phyloP scores from a whole-genome alignment of 2,329 filamentous ascomycete species.

The Claviceps humidiphila region DNA sequence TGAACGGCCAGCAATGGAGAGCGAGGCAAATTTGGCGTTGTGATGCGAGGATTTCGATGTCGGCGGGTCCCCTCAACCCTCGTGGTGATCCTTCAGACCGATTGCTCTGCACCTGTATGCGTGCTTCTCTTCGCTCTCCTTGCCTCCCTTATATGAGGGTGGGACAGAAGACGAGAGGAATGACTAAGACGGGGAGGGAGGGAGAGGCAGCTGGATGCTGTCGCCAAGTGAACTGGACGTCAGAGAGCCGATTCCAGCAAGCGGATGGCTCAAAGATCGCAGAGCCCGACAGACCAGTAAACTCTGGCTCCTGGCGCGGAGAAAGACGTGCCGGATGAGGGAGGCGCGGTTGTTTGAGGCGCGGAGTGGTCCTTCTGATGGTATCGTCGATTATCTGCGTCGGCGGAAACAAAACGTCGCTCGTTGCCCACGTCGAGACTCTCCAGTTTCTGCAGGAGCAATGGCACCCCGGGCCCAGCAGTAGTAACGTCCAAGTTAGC shows the following conservation, averaged over 20 bases:
- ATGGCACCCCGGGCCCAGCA: background rate
- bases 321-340: background rate
- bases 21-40: background rate
- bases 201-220: background rate
- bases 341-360: background rate
- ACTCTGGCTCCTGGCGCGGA: background rate
- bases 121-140: background rate
- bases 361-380: background rate
- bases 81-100: background rate
- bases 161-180: background rate
- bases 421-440: background rate
- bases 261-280: background rate
- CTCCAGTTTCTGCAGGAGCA: constrained; percentile 1
- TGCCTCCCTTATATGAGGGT: too few relatives aligned
- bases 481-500: background rate
- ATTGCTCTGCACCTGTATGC: background rate
- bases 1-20: background rate
- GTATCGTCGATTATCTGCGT: constrained; percentile 1
- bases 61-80: background rate
- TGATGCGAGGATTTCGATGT: background rate
- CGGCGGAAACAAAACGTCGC: constrained; percentile 2
- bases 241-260: background rate
- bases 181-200: background rate
- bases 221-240: background rate
- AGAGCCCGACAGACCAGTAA: background rate